phyloP scores from a whole-genome alignment of 805 yeast species.

The Clavispora santaluciae region DNA sequence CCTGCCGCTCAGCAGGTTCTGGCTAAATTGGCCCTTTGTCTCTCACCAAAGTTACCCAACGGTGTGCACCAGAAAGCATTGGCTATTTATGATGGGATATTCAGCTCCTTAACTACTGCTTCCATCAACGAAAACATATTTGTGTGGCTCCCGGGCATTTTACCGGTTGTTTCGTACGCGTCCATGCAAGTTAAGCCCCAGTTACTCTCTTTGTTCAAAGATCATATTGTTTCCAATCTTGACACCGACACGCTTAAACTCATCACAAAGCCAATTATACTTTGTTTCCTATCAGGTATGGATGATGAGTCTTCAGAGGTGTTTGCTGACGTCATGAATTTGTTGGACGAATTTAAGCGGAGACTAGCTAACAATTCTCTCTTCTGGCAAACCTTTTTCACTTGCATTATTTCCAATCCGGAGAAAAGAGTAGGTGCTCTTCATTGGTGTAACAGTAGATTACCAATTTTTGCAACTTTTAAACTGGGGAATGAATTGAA shows the following conservation, averaged over 20 bases:
- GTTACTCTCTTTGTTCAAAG: slow-evolving; percentile 57
- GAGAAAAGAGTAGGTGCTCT: slow-evolving; percentile 83
- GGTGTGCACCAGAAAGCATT: slow-evolving; percentile 93
- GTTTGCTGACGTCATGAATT: slow-evolving; percentile 52
- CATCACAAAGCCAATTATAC: slow-evolving; percentile 62
- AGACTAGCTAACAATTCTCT: slow-evolving; percentile 61
- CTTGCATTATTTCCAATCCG: slow-evolving; percentile 69
- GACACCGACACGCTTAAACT: slow-evolving; percentile 38
- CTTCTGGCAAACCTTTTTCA: slow-evolving; percentile 82
- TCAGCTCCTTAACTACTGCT: slow-evolving; percentile 55
- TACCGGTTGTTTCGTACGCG: slow-evolving; percentile 84
- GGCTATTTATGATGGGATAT: slow-evolving; percentile 68
- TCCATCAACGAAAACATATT: slow-evolving; percentile 52
- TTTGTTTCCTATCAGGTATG: slow-evolving; percentile 78
- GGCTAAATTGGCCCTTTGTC: slow-evolving; percentile 68
- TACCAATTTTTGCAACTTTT: slow-evolving; percentile 55
- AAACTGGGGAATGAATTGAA: slow-evolving; percentile 12
- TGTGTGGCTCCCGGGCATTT: slow-evolving; percentile 88
- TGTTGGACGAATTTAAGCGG: slow-evolving; percentile 56
- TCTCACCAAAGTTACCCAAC: slow-evolving; percentile 79
- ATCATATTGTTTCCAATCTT: slow-evolving; percentile 41
- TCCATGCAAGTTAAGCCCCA: slow-evolving; percentile 84
- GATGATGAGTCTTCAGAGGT: slow-evolving; percentile 91
- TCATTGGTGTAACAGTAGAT: slow-evolving; percentile 60
- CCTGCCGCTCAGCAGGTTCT: slow-evolving; percentile 69